Conservation (phyloP, 306 rosid genomes). For the Cicer chorassanicum region DNA sequence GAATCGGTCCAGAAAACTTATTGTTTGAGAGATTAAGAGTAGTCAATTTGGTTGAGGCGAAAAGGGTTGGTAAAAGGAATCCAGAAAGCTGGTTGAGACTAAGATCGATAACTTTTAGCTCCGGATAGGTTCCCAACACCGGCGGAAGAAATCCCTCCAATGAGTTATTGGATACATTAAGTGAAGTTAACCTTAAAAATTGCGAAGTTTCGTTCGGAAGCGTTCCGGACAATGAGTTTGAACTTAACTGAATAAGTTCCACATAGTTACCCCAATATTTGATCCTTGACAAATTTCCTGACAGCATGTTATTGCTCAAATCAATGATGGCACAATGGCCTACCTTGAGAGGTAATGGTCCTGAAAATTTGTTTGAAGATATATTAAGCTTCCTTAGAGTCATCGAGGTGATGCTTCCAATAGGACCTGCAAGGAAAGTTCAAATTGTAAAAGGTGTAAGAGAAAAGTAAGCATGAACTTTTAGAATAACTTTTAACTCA, state of each 20-base stretch:
- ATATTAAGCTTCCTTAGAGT: conserved; percentile 75
- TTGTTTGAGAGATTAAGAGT: conserved; percentile 66
- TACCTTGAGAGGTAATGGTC: conserved; percentile 68
- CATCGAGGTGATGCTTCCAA: conserved; percentile 72
- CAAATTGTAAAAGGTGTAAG: conserved; percentile 23
- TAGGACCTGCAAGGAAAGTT: conserved; percentile 63
- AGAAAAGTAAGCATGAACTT: neutral
- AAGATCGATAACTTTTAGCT: conserved; percentile 68
- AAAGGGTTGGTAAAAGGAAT: conserved; percentile 58
- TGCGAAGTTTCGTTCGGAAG: conserved; percentile 61
- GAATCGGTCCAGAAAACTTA: conserved; percentile 65
- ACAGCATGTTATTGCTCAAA: conserved; percentile 71
- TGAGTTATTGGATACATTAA: conserved; percentile 67
- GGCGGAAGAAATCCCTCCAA: conserved; percentile 73
- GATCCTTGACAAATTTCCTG: conserved; percentile 68
- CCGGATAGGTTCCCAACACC: conserved; percentile 66
- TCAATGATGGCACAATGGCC: conserved; percentile 71
- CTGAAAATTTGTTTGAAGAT: conserved; percentile 76
- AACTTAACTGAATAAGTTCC: conserved; percentile 70
- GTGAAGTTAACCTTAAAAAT: conserved; percentile 64
- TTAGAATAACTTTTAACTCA: neutral
- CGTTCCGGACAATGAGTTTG: conserved; percentile 66
- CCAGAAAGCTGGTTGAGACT: conserved; percentile 74
- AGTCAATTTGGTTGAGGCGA: conserved; percentile 66
- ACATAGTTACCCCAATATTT: conserved; percentile 79